Conservation (phyloP, 768 basidiomycete species). For the Nidula microcarpa region DNA sequence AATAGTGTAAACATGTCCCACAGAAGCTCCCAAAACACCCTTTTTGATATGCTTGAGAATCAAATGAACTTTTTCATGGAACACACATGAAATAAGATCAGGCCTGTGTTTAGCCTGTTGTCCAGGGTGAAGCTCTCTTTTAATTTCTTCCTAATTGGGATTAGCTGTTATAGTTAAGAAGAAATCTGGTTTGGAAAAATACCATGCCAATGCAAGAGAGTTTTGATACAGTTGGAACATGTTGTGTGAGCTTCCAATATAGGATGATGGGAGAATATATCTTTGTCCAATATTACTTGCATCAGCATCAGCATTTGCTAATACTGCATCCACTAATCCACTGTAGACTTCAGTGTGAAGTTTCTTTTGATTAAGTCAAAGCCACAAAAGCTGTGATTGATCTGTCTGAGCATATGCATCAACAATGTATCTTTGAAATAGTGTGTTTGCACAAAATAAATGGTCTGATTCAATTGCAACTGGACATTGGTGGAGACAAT, state of each 20-base stretch:
- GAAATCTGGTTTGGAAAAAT: constrained; percentile 33
- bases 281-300: constrained; percentile 24
- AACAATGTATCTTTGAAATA: constrained; percentile 38
- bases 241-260: constrained; percentile 35
- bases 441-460: constrained; percentile 26
- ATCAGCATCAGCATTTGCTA: constrained; percentile 15
- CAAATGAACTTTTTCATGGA: constrained; percentile 35
- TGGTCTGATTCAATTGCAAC: constrained; percentile 15
- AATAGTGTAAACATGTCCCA: constrained; percentile 47
- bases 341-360: constrained; percentile 27
- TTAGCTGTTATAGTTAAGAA: constrained; percentile 55
- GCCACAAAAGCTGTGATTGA: constrained; percentile 27
- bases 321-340: constrained; percentile 22
- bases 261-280: constrained; percentile 36
- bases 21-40: constrained; percentile 35
- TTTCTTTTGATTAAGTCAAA: constrained; percentile 23
- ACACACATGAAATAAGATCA: too few species aligned
- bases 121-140: constrained; percentile 28
- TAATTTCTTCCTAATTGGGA: constrained; percentile 46
- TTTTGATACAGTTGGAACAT: constrained; percentile 47
- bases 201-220: constrained; percentile 37
- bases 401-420: constrained; percentile 31
- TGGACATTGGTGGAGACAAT: constrained; percentile 24
- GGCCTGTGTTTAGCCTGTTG: constrained; percentile 35
- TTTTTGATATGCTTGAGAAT: constrained; percentile 30